A percentile compares a stretch with the other conserved stretches of the same genome.
Conservation (phyloP, 108 stramenopile genomes). For the Nitzschia palea region DNA sequence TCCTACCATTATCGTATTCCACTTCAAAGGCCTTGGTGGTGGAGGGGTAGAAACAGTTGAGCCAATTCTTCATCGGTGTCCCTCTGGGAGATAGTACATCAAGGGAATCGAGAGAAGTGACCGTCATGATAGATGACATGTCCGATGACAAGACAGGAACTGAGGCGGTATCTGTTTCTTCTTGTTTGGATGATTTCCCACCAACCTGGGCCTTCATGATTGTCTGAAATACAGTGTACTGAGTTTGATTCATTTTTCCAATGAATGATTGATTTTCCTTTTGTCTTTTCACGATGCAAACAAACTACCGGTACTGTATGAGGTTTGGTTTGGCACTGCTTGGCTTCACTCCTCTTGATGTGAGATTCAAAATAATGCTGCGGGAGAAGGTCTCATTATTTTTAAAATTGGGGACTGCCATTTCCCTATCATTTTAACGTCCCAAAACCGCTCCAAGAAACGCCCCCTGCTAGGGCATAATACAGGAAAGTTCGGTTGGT, state of each 20-base stretch:
- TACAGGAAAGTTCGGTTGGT: too few relatives aligned
- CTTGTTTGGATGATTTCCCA: not conserved
- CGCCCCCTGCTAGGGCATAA: too few relatives aligned
- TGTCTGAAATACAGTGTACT: too few relatives aligned
- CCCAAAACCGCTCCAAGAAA: too few relatives aligned
- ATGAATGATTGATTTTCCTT: not conserved
- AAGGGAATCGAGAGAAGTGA: not conserved
- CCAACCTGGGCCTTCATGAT: too few relatives aligned
- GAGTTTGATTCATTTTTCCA: not conserved
- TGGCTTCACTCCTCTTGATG: too few relatives aligned
- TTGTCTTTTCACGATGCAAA: not conserved
- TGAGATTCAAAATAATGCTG: too few relatives aligned
- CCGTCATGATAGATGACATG: not conserved
- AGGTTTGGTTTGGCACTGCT: not conserved
- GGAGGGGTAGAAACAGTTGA: not conserved
- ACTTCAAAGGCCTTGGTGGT: not conserved
- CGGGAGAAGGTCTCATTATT: too few relatives aligned
- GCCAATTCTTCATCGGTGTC: not conserved
- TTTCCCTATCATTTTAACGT: too few relatives aligned
- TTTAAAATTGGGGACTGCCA: too few relatives aligned
- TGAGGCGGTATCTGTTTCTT: not conserved
- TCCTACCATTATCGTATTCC: not conserved
- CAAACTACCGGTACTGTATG: not conserved
- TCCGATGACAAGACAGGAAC: not conserved
- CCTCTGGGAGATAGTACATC: not conserved